phyloP scores from a whole-genome alignment of 2,329 filamentous ascomycete species.

The Trichoderma hamatum region DNA sequence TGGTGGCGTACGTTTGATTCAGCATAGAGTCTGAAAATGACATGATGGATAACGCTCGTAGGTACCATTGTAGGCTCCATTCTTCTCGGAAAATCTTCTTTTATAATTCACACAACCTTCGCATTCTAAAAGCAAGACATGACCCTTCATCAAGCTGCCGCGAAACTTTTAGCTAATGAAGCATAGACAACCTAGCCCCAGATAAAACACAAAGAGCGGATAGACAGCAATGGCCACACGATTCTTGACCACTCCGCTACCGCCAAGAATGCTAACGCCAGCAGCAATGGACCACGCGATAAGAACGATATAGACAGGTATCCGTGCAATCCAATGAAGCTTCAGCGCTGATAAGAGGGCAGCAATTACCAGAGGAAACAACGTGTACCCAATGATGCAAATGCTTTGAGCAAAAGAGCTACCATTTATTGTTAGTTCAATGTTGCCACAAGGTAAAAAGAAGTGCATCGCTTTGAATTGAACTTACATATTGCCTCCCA shows the following conservation, averaged over 20 bases:
- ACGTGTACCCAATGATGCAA: conserved; percentile 97
- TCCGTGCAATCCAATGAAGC: conserved; percentile 77
- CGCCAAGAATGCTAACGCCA: conserved; percentile 92
- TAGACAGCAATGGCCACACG: conserved; percentile 92
- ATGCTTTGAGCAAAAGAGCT: conserved; percentile 98
- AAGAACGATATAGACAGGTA: conserved; percentile 88
- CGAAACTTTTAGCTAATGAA: conserved; percentile 76
- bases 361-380: conserved; percentile 95
- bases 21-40: background rate
- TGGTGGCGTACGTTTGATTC: background rate
- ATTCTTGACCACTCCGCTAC: conserved; percentile 94
- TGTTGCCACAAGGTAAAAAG: background rate
- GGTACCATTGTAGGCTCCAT: background rate
- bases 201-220: conserved; percentile 92
- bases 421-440: conserved; percentile 33
- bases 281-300: conserved; percentile 93
- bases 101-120: background rate
- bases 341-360: conserved; percentile 82
- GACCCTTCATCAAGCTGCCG: background rate
- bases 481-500: conserved; percentile 95
- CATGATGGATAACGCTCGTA: background rate
- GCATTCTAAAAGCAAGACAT: background rate
- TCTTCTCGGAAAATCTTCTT: background rate
- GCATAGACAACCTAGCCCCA: conserved; percentile 90
- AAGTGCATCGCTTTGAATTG: background rate